These are phyloP conservation scores for Populus hybrid DNA, from an alignment of 441 rosid genomes.

Conservation along the genomic window DNA sequence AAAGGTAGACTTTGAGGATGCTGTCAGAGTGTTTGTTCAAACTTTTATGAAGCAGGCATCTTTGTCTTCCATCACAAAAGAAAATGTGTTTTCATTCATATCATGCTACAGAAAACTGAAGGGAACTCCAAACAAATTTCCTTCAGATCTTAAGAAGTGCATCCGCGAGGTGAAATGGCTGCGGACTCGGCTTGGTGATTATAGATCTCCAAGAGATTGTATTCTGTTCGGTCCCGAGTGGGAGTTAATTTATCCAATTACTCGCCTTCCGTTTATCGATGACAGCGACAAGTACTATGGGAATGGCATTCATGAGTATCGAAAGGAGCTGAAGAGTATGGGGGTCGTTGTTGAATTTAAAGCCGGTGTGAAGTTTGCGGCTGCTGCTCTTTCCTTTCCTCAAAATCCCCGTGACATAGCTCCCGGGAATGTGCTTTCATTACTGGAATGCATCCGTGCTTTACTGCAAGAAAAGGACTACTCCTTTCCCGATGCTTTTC, in stretches of 20 bases:
- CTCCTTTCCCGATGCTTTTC: constrained; percentile 27
- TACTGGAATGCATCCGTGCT: constrained; percentile 42
- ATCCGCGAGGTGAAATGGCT: constrained; percentile 48
- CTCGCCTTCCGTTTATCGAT: constrained; percentile 19
- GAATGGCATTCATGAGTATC: too few relatives aligned
- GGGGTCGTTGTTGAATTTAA: too few relatives aligned
- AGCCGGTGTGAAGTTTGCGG: background rate
- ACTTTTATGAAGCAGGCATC: too few relatives aligned
- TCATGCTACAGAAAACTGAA: constrained; percentile 43
- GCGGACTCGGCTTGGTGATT: constrained; percentile 50
- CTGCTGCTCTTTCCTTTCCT: constrained; percentile 37
- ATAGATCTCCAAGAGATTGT: constrained; percentile 49
- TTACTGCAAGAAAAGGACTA: constrained; percentile 6
- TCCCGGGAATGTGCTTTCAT: constrained; percentile 33
- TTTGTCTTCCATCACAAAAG: too few relatives aligned
- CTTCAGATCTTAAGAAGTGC: constrained; percentile 31
- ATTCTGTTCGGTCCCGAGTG: constrained; percentile 53
- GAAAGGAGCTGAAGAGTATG: too few relatives aligned
- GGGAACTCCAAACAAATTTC: constrained; percentile 14
- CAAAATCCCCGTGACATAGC: constrained; percentile 20
- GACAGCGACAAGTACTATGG: too few relatives aligned
- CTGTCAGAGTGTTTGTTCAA: too few relatives aligned
- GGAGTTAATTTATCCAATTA: constrained; percentile 45
- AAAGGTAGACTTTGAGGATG: too few relatives aligned
- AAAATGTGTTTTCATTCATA: background rate